Conservation (phyloP, 169 alveolate genomes). For the Eimeria necatrix region DNA sequence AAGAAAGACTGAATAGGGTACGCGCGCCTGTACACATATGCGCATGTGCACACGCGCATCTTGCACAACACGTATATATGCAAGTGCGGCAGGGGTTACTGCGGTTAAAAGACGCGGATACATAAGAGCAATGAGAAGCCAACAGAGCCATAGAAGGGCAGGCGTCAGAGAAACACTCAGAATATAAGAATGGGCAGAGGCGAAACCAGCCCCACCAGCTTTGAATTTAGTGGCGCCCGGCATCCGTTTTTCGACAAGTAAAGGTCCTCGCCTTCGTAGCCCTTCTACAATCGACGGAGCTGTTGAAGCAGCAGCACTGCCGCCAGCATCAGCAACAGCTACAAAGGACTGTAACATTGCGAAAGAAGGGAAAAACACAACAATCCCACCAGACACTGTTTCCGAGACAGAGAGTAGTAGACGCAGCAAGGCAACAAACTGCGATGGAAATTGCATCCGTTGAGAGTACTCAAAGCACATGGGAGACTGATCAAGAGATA, state of each 20-base stretch:
- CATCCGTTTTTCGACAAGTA: conserved; percentile 44
- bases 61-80: too few species aligned
- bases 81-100: too few species aligned
- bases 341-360: conserved; percentile 44
- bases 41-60: too few species aligned
- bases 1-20: too few species aligned
- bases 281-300: conserved; percentile 1
- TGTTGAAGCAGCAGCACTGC: not conserved
- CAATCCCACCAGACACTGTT: conserved; percentile 38
- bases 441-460: conserved; percentile 57
- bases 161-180: not conserved
- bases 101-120: too few species aligned
- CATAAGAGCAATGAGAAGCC: too few species aligned
- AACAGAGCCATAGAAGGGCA: not conserved
- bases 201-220: not conserved
- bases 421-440: conserved; percentile 21
- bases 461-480: conserved; percentile 48
- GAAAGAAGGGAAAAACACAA: conserved; percentile 55
- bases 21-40: too few species aligned
- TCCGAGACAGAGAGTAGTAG: conserved; percentile 29
- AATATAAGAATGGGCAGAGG: not conserved
- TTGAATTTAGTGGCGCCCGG: conserved; percentile 27
- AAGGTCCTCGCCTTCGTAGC: conserved; percentile 9
- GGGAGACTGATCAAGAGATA: not conserved
- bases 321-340: conserved; percentile 51